Evolutionary conservation across 2,329 filamentous ascomycete genomes (phyloP).

Genomic region (Helicocarpus griseus): DNA sequence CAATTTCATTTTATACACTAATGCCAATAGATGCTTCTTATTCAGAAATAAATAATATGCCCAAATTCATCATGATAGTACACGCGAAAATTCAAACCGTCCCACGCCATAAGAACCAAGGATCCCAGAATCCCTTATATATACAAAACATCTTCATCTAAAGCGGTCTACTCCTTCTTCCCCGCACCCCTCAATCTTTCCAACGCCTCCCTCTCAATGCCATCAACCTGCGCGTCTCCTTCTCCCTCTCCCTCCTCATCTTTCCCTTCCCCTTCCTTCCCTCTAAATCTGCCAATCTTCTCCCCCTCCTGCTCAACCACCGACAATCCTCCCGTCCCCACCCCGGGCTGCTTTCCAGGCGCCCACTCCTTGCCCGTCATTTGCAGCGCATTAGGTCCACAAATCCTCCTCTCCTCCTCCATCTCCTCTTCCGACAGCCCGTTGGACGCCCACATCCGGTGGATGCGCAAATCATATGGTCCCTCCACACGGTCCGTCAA

Average conservation of each 20-base stretch:
- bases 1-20: background rate
- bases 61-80: background rate
- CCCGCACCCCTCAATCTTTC: background rate
- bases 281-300: constrained; percentile 22
- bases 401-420: constrained; percentile 32
- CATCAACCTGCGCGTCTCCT: no score
- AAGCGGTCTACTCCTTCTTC: background rate
- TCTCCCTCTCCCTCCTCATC: background rate
- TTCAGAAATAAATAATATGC: background rate
- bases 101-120: background rate
- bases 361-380: constrained; percentile 22
- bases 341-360: background rate
- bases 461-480: constrained; percentile 76
- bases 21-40: background rate
- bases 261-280: constrained; percentile 24
- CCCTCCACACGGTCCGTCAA: constrained; percentile 83
- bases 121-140: background rate
- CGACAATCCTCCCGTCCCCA: constrained; percentile 4
- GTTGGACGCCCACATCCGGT: constrained; percentile 87
- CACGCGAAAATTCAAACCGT: background rate
- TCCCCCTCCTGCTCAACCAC: constrained; percentile 12
- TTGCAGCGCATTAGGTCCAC: constrained; percentile 28
- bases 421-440: constrained; percentile 35
- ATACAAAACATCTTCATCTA: no score
- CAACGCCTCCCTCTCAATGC: background rate